Evolutionary conservation across 768 basidiomycete species (phyloP), one percentile per base, ranked within the genome.

Genomic region (Myochromella boudieri): DNA sequence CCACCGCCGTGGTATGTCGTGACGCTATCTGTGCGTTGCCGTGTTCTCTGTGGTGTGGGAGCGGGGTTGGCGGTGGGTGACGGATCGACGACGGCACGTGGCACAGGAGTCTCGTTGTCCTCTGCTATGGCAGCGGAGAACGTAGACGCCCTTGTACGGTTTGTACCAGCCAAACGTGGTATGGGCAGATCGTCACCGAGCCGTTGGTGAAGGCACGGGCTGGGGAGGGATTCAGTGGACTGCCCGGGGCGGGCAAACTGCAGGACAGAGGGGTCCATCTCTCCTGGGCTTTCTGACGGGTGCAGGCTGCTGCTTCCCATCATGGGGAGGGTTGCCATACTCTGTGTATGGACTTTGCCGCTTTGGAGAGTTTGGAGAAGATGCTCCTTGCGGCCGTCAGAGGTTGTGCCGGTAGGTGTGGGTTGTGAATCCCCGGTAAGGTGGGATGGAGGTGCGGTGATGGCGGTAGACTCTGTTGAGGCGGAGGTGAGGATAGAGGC

Each of bases 181-280:
- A 69, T 70, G n/a, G 62, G 58, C n/a, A 67, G 53, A 28, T 69
- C 66, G 31, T 63, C 58, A 50, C 31, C 56, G 25, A 44, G 51
- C 37, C 25, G 59, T 40, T 56, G 55, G 49, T 51, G 51, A 14
- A 42, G 20, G 3, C 32, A 20, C 29, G 61, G 56, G 32, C 55
- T 61, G 2, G 77, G 78, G 8, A 88, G 69, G 49, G 80, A 81
- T 69, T 90, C 88, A 6, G 91, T 91, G 10, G 85, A 87, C 42
- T 79, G 75, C 9, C 77, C 83, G 12, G 92, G 88, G 38, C 91
- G 78, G 18, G 82, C 86, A 64, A 93, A 84, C 14, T 71, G 72
- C 55, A 86, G 68, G 28, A 94, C 91, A 12, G 85, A 87, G 6
- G 81, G 82, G 59, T 91, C 87, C 76, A 84, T 79, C 58, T 87